phyloP scores from a whole-genome alignment of 129 eudicot species.

The Flaveria linearis region DNA sequence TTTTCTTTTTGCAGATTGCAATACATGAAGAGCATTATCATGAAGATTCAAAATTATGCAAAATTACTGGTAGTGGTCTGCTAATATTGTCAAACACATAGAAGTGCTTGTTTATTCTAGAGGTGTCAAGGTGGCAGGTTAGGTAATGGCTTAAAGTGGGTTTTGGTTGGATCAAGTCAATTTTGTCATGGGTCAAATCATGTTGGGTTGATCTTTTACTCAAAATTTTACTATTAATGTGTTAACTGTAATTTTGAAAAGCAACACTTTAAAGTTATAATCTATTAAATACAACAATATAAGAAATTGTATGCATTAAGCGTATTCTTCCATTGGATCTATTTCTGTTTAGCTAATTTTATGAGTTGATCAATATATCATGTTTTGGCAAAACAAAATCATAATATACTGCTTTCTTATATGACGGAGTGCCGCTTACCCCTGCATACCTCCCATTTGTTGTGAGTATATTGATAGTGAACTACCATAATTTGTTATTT shows the following conservation, averaged over 20 bases:
- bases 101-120: no score
- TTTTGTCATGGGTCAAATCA: background rate
- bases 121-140: background rate
- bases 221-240: background rate
- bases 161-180: background rate
- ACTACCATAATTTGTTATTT: background rate
- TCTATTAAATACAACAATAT: background rate
- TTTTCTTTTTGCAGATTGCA: conserved; percentile 44
- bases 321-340: background rate
- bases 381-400: no score
- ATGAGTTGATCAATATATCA: no score
- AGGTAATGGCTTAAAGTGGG: background rate
- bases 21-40: conserved; percentile 86
- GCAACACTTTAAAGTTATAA: background rate
- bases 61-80: conserved; percentile 93
- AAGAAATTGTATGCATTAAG: background rate
- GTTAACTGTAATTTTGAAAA: background rate
- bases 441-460: conserved; percentile 78
- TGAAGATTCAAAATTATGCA: conserved; percentile 86
- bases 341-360: background rate
- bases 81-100: conserved; percentile 44
- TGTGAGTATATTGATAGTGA: conserved; percentile 55
- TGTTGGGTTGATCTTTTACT: no score
- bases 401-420: conserved; percentile 19
- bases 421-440: conserved; percentile 88